Percentiles rank a stretch among this genome's conserved stretches.
Conservation (phyloP, 2,329 filamentous ascomycete genomes). For the Fusarium buharicum region DNA sequence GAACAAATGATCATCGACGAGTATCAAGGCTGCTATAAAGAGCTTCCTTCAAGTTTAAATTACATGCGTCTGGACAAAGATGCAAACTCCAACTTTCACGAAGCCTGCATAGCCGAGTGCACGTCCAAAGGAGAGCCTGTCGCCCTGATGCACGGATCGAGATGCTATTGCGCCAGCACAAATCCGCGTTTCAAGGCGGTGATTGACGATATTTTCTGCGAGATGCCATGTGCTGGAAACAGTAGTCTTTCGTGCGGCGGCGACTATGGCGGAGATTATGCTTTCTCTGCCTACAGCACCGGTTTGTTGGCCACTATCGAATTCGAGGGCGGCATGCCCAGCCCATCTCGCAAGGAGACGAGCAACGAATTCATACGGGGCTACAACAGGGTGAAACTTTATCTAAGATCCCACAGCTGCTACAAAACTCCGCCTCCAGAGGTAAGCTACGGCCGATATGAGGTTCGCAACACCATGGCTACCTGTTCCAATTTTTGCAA, state of each 20-base stretch:
- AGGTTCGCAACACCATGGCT: neutral
- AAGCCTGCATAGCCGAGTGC: neutral
- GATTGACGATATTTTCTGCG: neutral
- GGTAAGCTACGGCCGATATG: too few relatives aligned
- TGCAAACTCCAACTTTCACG: neutral
- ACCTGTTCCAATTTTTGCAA: constrained; percentile 1
- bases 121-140: neutral
- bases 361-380: neutral
- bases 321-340: neutral
- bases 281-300: neutral
- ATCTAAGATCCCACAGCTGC: constrained; percentile 12
- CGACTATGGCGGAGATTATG: accelerated
- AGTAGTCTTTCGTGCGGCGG: neutral
- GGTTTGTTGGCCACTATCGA: neutral
- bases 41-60: neutral
- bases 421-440: neutral
- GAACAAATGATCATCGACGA: neutral
- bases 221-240: neutral
- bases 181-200: neutral
- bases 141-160: neutral
- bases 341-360: too few relatives aligned
- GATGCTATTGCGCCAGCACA: constrained; percentile 6
- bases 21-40: neutral
- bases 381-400: neutral
- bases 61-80: accelerated